Evolutionary conservation across 164 flowering plant genomes (phyloP).

Genomic region (Litsea cubeba): DNA sequence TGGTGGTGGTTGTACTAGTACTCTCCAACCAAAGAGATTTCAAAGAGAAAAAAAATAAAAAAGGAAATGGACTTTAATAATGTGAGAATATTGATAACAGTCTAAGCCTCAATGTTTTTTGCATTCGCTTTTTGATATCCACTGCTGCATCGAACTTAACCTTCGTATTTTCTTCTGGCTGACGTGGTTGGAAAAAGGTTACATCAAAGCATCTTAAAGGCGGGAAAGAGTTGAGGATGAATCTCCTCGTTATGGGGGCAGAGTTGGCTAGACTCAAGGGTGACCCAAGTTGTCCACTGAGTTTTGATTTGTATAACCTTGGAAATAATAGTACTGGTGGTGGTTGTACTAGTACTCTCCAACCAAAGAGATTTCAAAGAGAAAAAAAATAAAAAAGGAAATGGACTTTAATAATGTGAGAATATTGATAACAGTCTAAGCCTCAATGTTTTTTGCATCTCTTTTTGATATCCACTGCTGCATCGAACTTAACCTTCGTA

Average conservation of each 20-base stretch:
- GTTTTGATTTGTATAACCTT: neutral
- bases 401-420: too few relatives aligned
- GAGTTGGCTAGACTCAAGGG: too few relatives aligned
- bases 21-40: too few relatives aligned
- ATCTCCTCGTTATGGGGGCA: too few relatives aligned
- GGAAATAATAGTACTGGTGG: neutral
- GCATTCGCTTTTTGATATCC: neutral
- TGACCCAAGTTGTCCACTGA: too few relatives aligned
- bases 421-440: neutral
- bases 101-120: neutral
- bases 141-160: neutral
- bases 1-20: neutral
- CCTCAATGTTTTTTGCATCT: neutral
- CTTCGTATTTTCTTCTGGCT: conserved; percentile 6
- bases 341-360: neutral
- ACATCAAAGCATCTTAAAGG: too few relatives aligned
- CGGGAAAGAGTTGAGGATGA: too few relatives aligned
- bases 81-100: neutral
- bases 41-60: too few relatives aligned
- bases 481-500: neutral
- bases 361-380: too few relatives aligned
- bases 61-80: too few relatives aligned
- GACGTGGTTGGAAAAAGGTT: conserved; percentile 9
- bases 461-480: neutral
- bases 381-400: too few relatives aligned